These are phyloP conservation scores for Rhizopogon rudus DNA, from an alignment of 768 basidiomycete genomes.

Conservation along the genomic window DNA sequence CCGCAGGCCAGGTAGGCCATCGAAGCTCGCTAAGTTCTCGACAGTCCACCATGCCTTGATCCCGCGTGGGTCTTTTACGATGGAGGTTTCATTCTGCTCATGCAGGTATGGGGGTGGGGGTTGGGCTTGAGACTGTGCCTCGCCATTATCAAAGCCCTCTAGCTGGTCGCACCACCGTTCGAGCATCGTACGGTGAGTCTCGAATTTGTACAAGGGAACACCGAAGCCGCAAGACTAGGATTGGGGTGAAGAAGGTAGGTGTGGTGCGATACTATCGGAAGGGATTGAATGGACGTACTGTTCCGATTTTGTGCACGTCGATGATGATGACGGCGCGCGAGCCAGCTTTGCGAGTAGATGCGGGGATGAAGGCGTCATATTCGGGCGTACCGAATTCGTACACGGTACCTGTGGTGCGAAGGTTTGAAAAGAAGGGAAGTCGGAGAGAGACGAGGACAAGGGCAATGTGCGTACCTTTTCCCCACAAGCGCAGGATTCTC, in stretches of 20 bases:
- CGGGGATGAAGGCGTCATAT: slow-evolving; percentile 48
- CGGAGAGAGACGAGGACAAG: not conserved
- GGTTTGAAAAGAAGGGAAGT: not conserved
- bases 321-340: slow-evolving; percentile 58
- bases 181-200: slow-evolving; percentile 49
- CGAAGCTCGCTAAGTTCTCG: slow-evolving; percentile 47
- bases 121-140: not conserved
- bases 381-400: slow-evolving; percentile 61
- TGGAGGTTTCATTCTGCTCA: not conserved
- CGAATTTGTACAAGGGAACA: slow-evolving; percentile 56
- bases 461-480: slow-evolving; percentile 38
- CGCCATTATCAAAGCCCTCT: slow-evolving; percentile 34
- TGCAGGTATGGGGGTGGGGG: slow-evolving; percentile 2
- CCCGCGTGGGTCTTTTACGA: slow-evolving; percentile 29
- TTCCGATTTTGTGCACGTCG: slow-evolving; percentile 55
- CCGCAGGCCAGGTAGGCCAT: slow-evolving; percentile 49
- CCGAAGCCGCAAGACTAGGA: slow-evolving; percentile 62
- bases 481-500: slow-evolving; percentile 54
- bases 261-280: not conserved
- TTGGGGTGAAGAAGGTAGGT: not conserved
- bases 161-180: slow-evolving; percentile 39
- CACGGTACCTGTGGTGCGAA: slow-evolving; percentile 38
- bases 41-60: slow-evolving; percentile 52
- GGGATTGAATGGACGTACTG: slow-evolving; percentile 24
- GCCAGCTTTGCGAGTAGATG: slow-evolving; percentile 43